A percentile compares a stretch with the other conserved stretches of the same genome.
phyloP scores from a whole-genome alignment of 768 basidiomycete genomes.

The Mycena indigotica region DNA sequence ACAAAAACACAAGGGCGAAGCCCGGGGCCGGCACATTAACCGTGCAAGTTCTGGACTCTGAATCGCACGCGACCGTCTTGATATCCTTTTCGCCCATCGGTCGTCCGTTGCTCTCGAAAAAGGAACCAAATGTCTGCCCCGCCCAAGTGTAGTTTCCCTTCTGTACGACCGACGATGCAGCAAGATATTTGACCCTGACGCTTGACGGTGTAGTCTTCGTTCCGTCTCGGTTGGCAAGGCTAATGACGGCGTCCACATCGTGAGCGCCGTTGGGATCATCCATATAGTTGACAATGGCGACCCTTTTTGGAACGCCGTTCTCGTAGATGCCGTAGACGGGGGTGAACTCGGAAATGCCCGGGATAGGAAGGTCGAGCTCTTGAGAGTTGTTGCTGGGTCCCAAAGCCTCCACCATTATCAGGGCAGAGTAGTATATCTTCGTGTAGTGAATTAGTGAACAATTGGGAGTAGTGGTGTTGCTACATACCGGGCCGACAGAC shows the following conservation, averaged over 20 bases:
- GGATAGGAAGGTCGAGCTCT: conserved; percentile 39
- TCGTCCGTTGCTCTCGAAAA: conserved; percentile 68
- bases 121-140: conserved; percentile 67
- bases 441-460: too few species aligned
- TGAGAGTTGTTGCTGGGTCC: conserved; percentile 34
- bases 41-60: conserved; percentile 51
- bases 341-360: conserved; percentile 34
- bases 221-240: conserved; percentile 47
- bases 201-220: conserved; percentile 37
- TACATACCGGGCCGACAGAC: conserved; percentile 55
- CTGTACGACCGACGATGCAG: too few species aligned
- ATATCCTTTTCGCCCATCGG: conserved; percentile 57
- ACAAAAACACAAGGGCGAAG: conserved; percentile 51
- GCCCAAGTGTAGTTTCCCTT: conserved; percentile 76
- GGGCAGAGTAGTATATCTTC: conserved; percentile 51
- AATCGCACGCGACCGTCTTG: conserved; percentile 60
- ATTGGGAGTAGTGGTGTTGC: too few species aligned
- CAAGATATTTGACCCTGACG: conserved; percentile 54
- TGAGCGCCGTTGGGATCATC: conserved; percentile 39
- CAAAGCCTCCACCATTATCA: conserved; percentile 47
- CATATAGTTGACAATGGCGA: conserved; percentile 53
- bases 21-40: conserved; percentile 69
- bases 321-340: conserved; percentile 44
- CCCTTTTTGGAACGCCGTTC: conserved; percentile 30
- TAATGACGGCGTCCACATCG: conserved; percentile 48